Evolutionary conservation across 306 rosid genomes (phyloP), one percentile per base, ranked within the genome.

Genomic region (Vigna mungo): DNA sequence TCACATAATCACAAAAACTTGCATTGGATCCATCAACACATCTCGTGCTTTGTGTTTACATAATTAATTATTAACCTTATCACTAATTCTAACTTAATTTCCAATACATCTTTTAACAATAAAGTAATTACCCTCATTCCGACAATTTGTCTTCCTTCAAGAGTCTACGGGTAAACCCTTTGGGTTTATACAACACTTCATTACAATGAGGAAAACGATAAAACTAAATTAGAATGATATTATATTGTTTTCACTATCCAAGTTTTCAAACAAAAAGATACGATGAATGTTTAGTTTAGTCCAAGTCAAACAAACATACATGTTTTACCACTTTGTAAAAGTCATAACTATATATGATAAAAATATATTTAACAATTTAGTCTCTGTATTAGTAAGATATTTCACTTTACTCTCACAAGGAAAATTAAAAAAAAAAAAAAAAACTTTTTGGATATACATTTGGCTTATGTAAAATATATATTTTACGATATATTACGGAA

Each of bases 11-110:
- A 37, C 32, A 65, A n/a, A 63, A 17, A 63, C 16, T 65, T 51
- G 58, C 78, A 71, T 61, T 39, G 72, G 78, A 80, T 80, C 20
- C 16, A 53, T 52, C 74, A 80, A 25, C 25, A 63, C 11, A 74
- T 79, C 60, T 30, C 48, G 18, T n/a, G 46, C 36, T 51, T 53
- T 27, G 66, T 75, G 62, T 18, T 12, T 16, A 18, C 68, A 21
- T 34, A 34, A 3, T 27, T 27, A 27, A 27, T 27, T 27, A 3
- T 27, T 27, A 27, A 27, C 54, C 25, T 16, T 44, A n/a, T 43
- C 60, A 8, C 71, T 47, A 17, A 4, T 16, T 74, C 11, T 43
- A 27, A 16, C 71, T 75, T 63, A 62, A 32, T 0, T 75, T 48
- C 14, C 21, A 48, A n/a, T 17, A 20, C 61, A 12, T 2, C 21